Conservation (phyloP, 805 yeast species). For the Candida xiaguanensis region DNA sequence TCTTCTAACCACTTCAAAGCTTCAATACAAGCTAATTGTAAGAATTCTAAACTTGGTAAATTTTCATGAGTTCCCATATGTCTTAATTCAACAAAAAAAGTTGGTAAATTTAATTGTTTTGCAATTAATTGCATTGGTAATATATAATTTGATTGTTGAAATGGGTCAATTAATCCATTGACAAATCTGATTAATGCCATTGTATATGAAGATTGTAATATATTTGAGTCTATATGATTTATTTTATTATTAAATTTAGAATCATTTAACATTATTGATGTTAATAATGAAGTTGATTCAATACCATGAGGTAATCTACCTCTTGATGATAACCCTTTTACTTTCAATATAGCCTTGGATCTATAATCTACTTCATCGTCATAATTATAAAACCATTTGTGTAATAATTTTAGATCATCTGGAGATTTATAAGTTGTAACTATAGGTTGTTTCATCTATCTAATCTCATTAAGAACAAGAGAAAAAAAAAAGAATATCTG, state of each 20-base stretch:
- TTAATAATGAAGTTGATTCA: constrained; percentile 59
- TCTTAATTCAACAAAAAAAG: constrained; percentile 81
- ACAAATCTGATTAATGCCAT: constrained; percentile 83
- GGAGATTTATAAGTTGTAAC: constrained; percentile 23
- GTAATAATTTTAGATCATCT: constrained; percentile 44
- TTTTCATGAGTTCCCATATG: constrained; percentile 90
- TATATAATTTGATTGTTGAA: constrained; percentile 75
- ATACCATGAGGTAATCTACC: constrained; percentile 71
- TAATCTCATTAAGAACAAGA: background rate
- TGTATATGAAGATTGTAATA: constrained; percentile 54
- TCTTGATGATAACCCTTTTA: constrained; percentile 52
- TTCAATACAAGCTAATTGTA: constrained; percentile 53
- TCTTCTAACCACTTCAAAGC: constrained; percentile 75
- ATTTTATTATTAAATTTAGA: constrained; percentile 1
- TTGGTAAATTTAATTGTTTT: constrained; percentile 61
- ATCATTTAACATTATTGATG: constrained; percentile 39
- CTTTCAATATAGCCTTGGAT: constrained; percentile 46
- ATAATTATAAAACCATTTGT: constrained; percentile 51
- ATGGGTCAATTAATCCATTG: constrained; percentile 85
- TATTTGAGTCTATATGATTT: constrained; percentile 22
- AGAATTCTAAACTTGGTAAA: constrained; percentile 65
- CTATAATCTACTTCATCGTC: constrained; percentile 25
- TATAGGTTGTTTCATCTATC: constrained; percentile 9
- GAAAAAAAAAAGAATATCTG: background rate
- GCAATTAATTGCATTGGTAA: constrained; percentile 78